A percentile compares a stretch with the other conserved stretches of the same genome.
phyloP scores from a whole-genome alignment of 768 basidiomycete genomes.

The Podaxis sp. region DNA sequence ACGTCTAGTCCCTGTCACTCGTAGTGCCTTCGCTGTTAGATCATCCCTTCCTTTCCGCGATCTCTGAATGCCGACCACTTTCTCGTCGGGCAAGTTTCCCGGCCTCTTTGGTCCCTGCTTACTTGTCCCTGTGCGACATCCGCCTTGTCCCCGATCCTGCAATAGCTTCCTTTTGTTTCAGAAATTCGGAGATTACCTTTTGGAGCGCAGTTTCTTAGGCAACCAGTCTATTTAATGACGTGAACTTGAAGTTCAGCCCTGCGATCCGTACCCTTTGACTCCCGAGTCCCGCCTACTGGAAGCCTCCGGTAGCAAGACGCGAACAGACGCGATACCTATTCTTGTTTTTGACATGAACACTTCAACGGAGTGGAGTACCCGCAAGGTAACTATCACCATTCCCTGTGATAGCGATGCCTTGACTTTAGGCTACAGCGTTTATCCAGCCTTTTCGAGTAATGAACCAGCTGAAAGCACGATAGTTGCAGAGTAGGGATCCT shows the following conservation, averaged over 20 bases:
- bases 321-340: background rate
- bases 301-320: background rate
- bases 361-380: background rate
- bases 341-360: background rate
- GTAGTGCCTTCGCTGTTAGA: conserved; percentile 6
- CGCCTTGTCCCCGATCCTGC: conserved; percentile 5
- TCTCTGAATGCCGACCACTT: background rate
- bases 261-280: background rate
- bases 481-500: background rate
- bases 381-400: background rate
- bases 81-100: background rate
- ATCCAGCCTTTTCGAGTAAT: too few species aligned
- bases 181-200: conserved; percentile 3
- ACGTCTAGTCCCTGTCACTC: conserved; percentile 5
- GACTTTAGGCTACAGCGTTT: too few species aligned
- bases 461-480: background rate
- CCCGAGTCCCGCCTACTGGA: background rate
- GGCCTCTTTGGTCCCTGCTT: background rate
- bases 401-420: background rate
- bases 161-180: conserved; percentile 2
- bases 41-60: conserved; percentile 4
- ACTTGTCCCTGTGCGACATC: background rate
- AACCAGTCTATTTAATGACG: conserved; percentile 9
- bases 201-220: conserved; percentile 4
- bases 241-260: background rate